These are phyloP conservation scores for Aspergillus tubingensis DNA, from an alignment of 2,329 filamentous ascomycete species.

Conservation along the genomic window DNA sequence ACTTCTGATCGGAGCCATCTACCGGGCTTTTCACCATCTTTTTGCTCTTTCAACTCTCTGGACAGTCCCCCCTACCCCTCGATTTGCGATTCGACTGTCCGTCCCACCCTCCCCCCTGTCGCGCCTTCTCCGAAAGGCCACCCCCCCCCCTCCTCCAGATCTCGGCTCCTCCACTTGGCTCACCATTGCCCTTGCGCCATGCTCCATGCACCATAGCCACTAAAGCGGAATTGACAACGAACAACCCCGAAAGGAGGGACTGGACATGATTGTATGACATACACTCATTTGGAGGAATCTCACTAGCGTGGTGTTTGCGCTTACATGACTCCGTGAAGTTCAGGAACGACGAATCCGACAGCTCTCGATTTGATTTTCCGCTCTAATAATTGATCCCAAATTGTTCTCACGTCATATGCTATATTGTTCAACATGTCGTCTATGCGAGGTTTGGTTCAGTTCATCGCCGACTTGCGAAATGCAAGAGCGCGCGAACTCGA, in stretches of 20 bases:
- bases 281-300: conserved; percentile 3
- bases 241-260: conserved; percentile 3
- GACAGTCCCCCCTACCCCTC: background rate
- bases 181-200: conserved; percentile 19
- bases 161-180: conserved; percentile 4
- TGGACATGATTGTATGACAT: conserved; percentile 37
- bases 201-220: conserved; percentile 28
- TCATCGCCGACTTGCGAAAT: conserved; percentile 95
- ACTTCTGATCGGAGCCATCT: background rate
- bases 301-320: conserved; percentile 5
- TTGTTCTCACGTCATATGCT: background rate
- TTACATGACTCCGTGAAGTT: background rate
- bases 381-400: background rate
- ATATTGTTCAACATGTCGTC: conserved; percentile 42
- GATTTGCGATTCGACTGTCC: background rate
- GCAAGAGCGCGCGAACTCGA: conserved; percentile 92
- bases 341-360: background rate
- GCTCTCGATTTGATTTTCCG: background rate
- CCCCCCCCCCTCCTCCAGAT: conserved; percentile 8
- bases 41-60: background rate
- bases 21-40: background rate
- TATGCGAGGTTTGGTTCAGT: conserved; percentile 81
- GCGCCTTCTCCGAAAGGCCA: conserved; percentile 12
- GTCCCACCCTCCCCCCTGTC: conserved; percentile 6
- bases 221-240: background rate